A percentile compares a stretch with the other conserved stretches of the same genome.
These are phyloP conservation scores for Daldinia loculata DNA, from an alignment of 495 filamentous ascomycete species.

Conservation along the genomic window DNA sequence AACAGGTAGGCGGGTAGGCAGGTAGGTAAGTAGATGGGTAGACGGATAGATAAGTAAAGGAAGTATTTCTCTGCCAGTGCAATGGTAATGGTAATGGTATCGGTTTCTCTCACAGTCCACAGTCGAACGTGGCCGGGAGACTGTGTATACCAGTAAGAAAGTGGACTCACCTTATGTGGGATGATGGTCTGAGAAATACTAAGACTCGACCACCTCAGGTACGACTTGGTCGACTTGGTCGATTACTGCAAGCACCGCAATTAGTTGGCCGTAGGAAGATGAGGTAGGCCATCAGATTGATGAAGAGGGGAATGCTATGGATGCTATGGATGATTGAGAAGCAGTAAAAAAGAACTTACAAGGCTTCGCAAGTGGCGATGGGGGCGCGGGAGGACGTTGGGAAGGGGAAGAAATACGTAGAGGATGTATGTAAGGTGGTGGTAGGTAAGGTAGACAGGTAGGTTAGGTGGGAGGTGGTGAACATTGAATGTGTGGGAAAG, in stretches of 20 bases:
- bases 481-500: slow-evolving; percentile 33
- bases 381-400: slow-evolving; percentile 27
- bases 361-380: slow-evolving; percentile 29
- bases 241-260: slow-evolving; percentile 24
- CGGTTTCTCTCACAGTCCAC: neutral
- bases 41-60: slow-evolving; percentile 11
- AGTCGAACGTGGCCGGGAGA: slow-evolving; percentile 17
- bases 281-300: slow-evolving; percentile 25
- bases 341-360: slow-evolving; percentile 27
- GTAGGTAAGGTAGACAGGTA: slow-evolving; percentile 24
- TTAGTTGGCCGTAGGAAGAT: slow-evolving; percentile 23
- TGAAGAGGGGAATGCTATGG: neutral
- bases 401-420: slow-evolving; percentile 40
- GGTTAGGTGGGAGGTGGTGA: slow-evolving; percentile 25
- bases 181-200: slow-evolving; percentile 29
- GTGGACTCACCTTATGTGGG: slow-evolving; percentile 43
- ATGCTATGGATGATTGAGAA: slow-evolving; percentile 2
- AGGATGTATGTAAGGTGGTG: slow-evolving; percentile 20
- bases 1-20: slow-evolving; percentile 7
- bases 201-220: slow-evolving; percentile 32
- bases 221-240: slow-evolving; percentile 16
- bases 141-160: slow-evolving; percentile 32
- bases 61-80: neutral
- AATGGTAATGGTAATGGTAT: slow-evolving; percentile 2
- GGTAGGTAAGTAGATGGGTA: slow-evolving; percentile 1